A percentile compares a stretch with the other conserved stretches of the same genome.
phyloP scores from a whole-genome alignment of 768 basidiomycete species.

The Mycena amicta region DNA sequence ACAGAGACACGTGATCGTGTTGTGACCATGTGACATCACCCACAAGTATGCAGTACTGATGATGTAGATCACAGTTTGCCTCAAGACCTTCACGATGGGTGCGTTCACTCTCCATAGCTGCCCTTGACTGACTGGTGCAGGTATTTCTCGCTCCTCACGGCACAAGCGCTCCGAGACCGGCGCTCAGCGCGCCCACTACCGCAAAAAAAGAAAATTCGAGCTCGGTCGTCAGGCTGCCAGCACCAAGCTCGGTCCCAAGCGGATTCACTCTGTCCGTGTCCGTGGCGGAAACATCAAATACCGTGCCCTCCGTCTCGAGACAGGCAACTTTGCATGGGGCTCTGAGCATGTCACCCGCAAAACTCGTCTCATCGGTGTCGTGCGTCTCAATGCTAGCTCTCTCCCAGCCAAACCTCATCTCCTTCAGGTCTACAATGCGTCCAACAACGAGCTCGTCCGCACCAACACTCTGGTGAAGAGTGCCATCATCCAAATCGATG shows the following conservation, averaged over 20 bases:
- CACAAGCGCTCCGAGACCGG: slow-evolving; percentile 96
- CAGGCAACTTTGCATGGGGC: slow-evolving; percentile 98
- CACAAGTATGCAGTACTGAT: too few species aligned
- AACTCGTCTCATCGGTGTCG: slow-evolving; percentile 95
- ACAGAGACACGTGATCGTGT: slow-evolving; percentile 30
- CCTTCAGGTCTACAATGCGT: slow-evolving; percentile 91
- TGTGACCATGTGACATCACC: neutral
- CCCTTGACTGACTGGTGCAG: slow-evolving; percentile 41
- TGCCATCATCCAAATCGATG: slow-evolving; percentile 96
- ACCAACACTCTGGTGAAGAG: slow-evolving; percentile 99
- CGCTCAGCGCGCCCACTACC: slow-evolving; percentile 91
- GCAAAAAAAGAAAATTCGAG: slow-evolving; percentile 99
- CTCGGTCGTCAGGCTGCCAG: slow-evolving; percentile 96
- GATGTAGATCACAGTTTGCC: slow-evolving; percentile 34
- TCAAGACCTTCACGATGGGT: slow-evolving; percentile 83
- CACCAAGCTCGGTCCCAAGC: slow-evolving; percentile 96
- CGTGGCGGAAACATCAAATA: slow-evolving; percentile 96
- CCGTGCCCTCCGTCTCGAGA: slow-evolving; percentile 94
- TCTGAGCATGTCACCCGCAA: slow-evolving; percentile 94
- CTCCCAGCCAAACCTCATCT: too few species aligned
- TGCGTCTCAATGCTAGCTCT: slow-evolving; percentile 59
- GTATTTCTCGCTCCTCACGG: slow-evolving; percentile 96
- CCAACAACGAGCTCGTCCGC: slow-evolving; percentile 99
- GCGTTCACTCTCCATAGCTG: slow-evolving; percentile 36
- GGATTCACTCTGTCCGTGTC: slow-evolving; percentile 91